Percentiles rank a stretch among this genome's conserved stretches.
These are phyloP conservation scores for Perilla frutescens DNA, from an alignment of 257 asterid genomes.

Conservation along the genomic window DNA sequence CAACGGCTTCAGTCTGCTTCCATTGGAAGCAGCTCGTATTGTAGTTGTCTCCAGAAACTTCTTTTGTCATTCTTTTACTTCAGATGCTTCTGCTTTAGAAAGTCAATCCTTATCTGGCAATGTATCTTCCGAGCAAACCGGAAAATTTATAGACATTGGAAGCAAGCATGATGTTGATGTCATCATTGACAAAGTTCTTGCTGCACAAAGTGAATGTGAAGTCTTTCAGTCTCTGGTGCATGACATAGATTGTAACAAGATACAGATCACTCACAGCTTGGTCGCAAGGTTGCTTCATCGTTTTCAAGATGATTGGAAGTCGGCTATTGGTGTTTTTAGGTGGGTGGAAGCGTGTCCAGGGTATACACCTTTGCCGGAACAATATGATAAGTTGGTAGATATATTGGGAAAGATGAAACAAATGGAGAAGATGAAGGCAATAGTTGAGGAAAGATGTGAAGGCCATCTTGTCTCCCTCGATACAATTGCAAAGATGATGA, in stretches of 20 bases:
- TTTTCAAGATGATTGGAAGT: constrained; percentile 89
- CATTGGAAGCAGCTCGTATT: constrained; percentile 12
- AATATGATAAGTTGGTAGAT: constrained; percentile 77
- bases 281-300: constrained; percentile 62
- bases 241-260: constrained; percentile 48
- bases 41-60: constrained; percentile 24
- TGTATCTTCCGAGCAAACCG: constrained; percentile 36
- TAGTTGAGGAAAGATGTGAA: constrained; percentile 59
- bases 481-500: constrained; percentile 73
- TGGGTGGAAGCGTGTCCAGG: constrained; percentile 66
- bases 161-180: constrained; percentile 49
- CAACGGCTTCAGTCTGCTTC: constrained; percentile 20
- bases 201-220: constrained; percentile 53
- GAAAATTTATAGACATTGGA: constrained; percentile 31
- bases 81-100: constrained; percentile 28
- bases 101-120: constrained; percentile 23
- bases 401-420: constrained; percentile 79
- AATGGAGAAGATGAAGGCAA: constrained; percentile 67
- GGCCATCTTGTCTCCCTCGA: constrained; percentile 51
- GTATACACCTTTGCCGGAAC: constrained; percentile 56
- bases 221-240: constrained; percentile 54
- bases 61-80: constrained; percentile 38
- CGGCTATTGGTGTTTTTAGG: constrained; percentile 76
- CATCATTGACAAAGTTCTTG: constrained; percentile 49
- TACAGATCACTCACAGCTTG: constrained; percentile 51